Base-by-base conservation (phyloP, 352 stramenopile species). In the Saprolegnia parasitica region DNA sequence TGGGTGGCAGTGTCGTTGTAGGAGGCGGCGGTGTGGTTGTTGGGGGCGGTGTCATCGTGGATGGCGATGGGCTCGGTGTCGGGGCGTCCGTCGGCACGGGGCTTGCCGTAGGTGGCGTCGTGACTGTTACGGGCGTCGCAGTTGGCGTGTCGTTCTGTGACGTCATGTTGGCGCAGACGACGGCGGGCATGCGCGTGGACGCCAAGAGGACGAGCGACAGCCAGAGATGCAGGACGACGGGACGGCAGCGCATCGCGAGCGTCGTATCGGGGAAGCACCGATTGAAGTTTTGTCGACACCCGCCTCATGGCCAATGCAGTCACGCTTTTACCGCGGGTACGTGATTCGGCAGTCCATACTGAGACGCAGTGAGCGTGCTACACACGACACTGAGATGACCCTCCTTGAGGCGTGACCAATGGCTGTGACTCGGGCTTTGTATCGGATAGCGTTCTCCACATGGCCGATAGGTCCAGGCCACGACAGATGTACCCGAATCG, bases 261-360 rank as follows among this genome's bases (percentile, higher is more conserved):
- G 29, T 35, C 29, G 42, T 49, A 49, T 49, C 42, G 42, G 42
- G 42, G 42, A 49, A 49, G 42, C 42, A n/a, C 42, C 42, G 42
- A 49, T 49, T 49, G 42, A n/a, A 49, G 42, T 15, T 49, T 49
- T 49, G 42, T n/a, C 42, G 18, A n/a, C 13, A n/a, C 42, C 13
- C 18, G 13, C 13, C 42, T 49, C 42, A 15, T n/a, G 42, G 18
- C 42, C 42, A 49, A 49, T 49, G 42, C 42, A 49, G 42, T 49
- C 42, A 49, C 42, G 42, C 42, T 49, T 49, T 49, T 49, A 49
- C 42, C 42, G 13, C 42, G 42, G 42, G 42, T 49, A 49, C 42
- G 42, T 49, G 42, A 11, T 49, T n/a, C 42, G 8, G 11, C 42
- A n/a, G 13, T 3, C 3, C 42, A 49, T 49, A 49, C 42, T 49